Evolutionary conservation across 768 basidiomycete genomes (phyloP).

Genomic region (Pleurotus cornucopiae): DNA sequence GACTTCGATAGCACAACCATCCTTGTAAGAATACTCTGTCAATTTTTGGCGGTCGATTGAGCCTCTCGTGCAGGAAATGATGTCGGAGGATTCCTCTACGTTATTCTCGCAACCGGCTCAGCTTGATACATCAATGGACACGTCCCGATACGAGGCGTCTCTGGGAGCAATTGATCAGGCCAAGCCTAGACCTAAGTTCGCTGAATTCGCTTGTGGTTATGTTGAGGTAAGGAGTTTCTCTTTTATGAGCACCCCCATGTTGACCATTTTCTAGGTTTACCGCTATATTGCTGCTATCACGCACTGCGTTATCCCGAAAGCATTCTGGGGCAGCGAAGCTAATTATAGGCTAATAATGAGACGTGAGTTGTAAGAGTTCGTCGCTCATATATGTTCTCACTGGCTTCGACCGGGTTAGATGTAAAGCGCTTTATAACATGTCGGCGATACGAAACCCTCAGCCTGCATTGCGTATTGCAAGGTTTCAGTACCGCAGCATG

Average conservation of each 20-base stretch:
- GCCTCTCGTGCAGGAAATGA: conserved; percentile 53
- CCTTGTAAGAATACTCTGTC: conserved; percentile 36
- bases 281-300: conserved; percentile 63
- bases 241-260: background rate
- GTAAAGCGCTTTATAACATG: conserved; percentile 68
- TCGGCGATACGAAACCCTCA: conserved; percentile 79
- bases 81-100: conserved; percentile 64
- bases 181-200: conserved; percentile 67
- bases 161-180: conserved; percentile 46
- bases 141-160: conserved; percentile 41
- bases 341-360: conserved; percentile 60
- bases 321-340: conserved; percentile 70
- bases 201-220: conserved; percentile 67
- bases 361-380: conserved; percentile 35
- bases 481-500: conserved; percentile 71
- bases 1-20: conserved; percentile 60
- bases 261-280: conserved; percentile 49
- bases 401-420: conserved; percentile 34
- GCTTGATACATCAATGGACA: conserved; percentile 47
- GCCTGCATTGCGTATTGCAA: conserved; percentile 74
- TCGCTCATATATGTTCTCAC: background rate
- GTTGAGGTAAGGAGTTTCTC: conserved; percentile 44
- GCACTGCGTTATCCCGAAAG: conserved; percentile 64
- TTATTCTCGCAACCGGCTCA: conserved; percentile 48
- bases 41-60: background rate